Base-by-base conservation (phyloP, 306 rosid species). In the Biancaea sappan region DNA sequence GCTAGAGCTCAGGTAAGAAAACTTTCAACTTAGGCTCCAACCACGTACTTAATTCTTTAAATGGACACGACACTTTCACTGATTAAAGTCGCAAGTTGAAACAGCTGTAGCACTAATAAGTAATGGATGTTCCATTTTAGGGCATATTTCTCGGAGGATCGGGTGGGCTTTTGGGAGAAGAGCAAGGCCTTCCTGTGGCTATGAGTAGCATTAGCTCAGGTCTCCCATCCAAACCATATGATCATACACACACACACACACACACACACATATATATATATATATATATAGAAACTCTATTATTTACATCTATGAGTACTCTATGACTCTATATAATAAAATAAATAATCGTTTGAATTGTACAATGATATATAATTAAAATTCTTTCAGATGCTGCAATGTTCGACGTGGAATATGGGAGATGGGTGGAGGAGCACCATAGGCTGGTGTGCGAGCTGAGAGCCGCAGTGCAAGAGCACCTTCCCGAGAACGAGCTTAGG, bases 401-500 rank as follows among this genome's bases (percentile, higher is more conserved):
- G 81, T 95, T 95, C 41, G 99, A 95, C 44, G 83, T 92, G 19
- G 99, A 95, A 48, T 95, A 88, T 51, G 84, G 83, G 4, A 84
- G 98, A 51, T 95, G 99, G 99, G 44, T 80, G 2, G 99, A 95
- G 79, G 98, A 95, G 78, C 89, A 95, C 73, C 95, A 92, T 50
- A 87, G 96, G 1, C 34, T 90, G 18, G 88, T 80, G 84, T 86
- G 93, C 31, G 98, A 95, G 83, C 90, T 95, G 13, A 80, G 98
- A 75, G 98, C 96, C 1, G 99, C 94, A 2, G 90, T 95, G 48
- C 93, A 95, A 41, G 96, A 95, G 46, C 97, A 87, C 66, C 57
- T 88, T 11, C 85, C 88, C 0, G 99, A 95, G 78, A 89, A 88
- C 18, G 99, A 92, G 64, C 91, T 95, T 4, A 75, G 96, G 46